phyloP scores from a whole-genome alignment of 495 filamentous ascomycete species.

The Penicillium robsamsonii region DNA sequence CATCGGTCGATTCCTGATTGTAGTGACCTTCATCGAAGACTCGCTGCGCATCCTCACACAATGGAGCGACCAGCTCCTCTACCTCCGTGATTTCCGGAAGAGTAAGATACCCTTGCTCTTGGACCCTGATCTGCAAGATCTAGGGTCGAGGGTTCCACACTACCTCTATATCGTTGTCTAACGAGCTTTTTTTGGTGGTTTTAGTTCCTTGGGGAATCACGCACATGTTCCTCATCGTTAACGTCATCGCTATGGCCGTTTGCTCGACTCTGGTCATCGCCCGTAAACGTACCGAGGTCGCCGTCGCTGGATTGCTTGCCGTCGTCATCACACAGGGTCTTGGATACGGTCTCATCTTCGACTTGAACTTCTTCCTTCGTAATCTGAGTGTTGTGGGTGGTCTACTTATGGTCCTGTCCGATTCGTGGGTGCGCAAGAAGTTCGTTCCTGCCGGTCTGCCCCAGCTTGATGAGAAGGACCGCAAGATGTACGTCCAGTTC shows the following conservation, averaged over 20 bases:
- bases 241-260: constrained; percentile 82
- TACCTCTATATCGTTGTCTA: constrained; percentile 14
- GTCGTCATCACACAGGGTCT: constrained; percentile 96
- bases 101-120: constrained; percentile 56
- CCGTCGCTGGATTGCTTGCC: constrained; percentile 81
- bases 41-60: constrained; percentile 94
- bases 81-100: constrained; percentile 87
- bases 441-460: constrained; percentile 95
- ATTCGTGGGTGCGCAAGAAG: constrained; percentile 95
- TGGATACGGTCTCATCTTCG: constrained; percentile 97
- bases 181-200: constrained; percentile 11
- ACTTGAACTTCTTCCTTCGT: constrained; percentile 99
- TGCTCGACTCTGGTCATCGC: constrained; percentile 85
- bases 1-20: constrained; percentile 95
- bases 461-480: constrained; percentile 94
- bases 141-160: not conserved
- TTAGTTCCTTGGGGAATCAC: constrained; percentile 86
- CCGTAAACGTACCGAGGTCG: constrained; percentile 88
- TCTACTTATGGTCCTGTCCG: constrained; percentile 94
- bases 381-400: constrained; percentile 97
- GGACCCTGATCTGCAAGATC: constrained; percentile 9
- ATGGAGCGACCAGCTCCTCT: constrained; percentile 93
- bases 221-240: constrained; percentile 87
- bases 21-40: constrained; percentile 98
- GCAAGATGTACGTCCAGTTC: constrained; percentile 99